These are phyloP conservation scores for Cryptococcus amylolentus DNA, from an alignment of 1,284 basidiomycete species.

Conservation along the genomic window DNA sequence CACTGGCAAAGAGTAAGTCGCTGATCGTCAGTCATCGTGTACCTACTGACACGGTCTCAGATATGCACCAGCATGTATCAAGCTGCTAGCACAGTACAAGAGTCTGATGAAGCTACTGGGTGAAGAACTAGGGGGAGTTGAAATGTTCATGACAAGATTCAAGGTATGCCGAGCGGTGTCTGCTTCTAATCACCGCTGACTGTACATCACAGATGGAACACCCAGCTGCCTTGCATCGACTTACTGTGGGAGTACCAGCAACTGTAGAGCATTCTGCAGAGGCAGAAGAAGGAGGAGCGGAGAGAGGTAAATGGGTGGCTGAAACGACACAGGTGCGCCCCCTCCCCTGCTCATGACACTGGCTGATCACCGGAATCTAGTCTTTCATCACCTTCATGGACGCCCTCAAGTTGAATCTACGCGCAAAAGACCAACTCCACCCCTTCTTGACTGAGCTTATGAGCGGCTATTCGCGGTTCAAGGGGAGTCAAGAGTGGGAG, in stretches of 20 bases:
- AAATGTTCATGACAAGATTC: slow-evolving; percentile 88
- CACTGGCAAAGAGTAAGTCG: slow-evolving; percentile 78
- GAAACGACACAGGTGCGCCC: slow-evolving; percentile 84
- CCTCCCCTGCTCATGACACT: not conserved
- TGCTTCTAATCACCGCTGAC: not conserved
- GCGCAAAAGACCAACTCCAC: slow-evolving; percentile 95
- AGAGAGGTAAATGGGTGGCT: slow-evolving; percentile 96
- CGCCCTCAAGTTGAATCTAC: slow-evolving; percentile 83
- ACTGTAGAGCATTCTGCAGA: slow-evolving; percentile 85
- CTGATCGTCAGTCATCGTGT: not conserved
- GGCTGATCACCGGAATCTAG: slow-evolving; percentile 48
- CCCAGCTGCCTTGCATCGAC: slow-evolving; percentile 83
- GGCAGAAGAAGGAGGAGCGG: slow-evolving; percentile 64
- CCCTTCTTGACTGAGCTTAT: slow-evolving; percentile 92
- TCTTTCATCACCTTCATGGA: slow-evolving; percentile 99
- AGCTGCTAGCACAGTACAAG: slow-evolving; percentile 91
- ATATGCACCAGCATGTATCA: slow-evolving; percentile 92
- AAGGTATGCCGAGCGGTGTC: slow-evolving; percentile 55
- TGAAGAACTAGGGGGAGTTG: slow-evolving; percentile 74
- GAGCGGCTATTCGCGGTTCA: slow-evolving; percentile 85
- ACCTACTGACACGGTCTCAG: slow-evolving; percentile 52
- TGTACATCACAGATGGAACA: slow-evolving; percentile 72
- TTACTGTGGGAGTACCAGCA: slow-evolving; percentile 90
- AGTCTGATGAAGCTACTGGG: slow-evolving; percentile 90
- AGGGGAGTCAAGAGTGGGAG: slow-evolving; percentile 90